These are phyloP conservation scores for Cyclotella kingstonii DNA, from an alignment of 108 stramenopile species.

Conservation along the genomic window DNA sequence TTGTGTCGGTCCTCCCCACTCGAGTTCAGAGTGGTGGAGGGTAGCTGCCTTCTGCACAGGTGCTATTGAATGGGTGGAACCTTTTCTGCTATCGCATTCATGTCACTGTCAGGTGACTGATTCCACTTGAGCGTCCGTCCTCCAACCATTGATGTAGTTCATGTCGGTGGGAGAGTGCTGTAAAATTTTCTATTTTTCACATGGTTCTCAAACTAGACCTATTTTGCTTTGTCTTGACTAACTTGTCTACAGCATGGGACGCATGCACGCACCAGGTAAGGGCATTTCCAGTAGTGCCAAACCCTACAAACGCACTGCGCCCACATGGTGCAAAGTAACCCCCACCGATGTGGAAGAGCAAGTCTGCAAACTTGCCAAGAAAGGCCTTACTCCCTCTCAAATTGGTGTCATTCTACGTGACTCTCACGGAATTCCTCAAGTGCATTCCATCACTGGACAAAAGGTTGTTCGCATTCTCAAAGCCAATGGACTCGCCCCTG, in stretches of 20 bases:
- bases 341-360: constrained; percentile 93
- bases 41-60: constrained; percentile 85
- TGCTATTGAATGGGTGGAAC: constrained; percentile 7
- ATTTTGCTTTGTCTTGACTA: not conserved
- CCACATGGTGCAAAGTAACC: constrained; percentile 96
- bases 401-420: constrained; percentile 99
- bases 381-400: constrained; percentile 99
- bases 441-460: constrained; percentile 95
- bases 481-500: constrained; percentile 98
- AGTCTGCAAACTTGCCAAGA: constrained; percentile 99
- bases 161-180: no score
- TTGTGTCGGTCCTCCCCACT: constrained; percentile 66
- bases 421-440: constrained; percentile 97
- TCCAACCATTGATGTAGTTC: no score
- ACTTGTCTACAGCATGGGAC: constrained; percentile 69
- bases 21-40: constrained; percentile 32
- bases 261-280: constrained; percentile 98
- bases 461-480: constrained; percentile 99
- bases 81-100: not conserved
- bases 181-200: not conserved
- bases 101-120: not conserved
- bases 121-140: not conserved
- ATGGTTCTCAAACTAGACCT: no score
- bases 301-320: constrained; percentile 99
- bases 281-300: constrained; percentile 98